phyloP scores from a whole-genome alignment of 176 grass and related monocot genomes.

The Lolium perenne region DNA sequence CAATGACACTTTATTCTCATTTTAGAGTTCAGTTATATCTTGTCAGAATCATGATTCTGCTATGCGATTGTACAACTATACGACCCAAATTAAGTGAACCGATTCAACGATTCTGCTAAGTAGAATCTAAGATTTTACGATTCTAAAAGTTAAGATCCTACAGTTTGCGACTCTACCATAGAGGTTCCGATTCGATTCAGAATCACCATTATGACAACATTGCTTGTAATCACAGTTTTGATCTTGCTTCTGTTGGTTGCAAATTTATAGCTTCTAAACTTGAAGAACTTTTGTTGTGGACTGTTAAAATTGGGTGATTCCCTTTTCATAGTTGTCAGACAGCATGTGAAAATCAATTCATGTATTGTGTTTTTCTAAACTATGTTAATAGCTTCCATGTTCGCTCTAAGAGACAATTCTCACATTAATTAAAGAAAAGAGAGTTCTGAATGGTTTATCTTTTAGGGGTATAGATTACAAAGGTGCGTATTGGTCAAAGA shows the following conservation, averaged over 20 bases:
- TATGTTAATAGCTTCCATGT: slow-evolving; percentile 6
- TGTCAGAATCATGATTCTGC: background rate
- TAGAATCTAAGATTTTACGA: too few species aligned
- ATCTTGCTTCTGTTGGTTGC: background rate
- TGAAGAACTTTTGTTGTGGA: background rate
- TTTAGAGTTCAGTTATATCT: slow-evolving; percentile 11
- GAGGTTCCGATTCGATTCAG: too few species aligned
- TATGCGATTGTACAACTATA: too few species aligned
- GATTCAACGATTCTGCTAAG: too few species aligned
- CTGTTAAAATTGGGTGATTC: background rate
- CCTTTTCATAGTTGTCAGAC: background rate
- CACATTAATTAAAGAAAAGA: background rate
- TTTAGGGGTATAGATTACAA: background rate
- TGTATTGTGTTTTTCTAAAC: background rate
- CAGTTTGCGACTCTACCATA: too few species aligned
- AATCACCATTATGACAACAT: too few species aligned
- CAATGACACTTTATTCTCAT: background rate
- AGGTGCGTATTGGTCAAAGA: background rate
- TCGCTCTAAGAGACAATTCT: background rate
- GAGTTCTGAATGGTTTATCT: background rate
- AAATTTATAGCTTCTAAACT: background rate
- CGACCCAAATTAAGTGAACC: too few species aligned
- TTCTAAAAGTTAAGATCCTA: too few species aligned
- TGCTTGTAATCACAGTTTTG: background rate
- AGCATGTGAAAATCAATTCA: background rate